Evolutionary conservation across 75 land plant genomes (phyloP).

Genomic region (Ceratopteris richardii): DNA sequence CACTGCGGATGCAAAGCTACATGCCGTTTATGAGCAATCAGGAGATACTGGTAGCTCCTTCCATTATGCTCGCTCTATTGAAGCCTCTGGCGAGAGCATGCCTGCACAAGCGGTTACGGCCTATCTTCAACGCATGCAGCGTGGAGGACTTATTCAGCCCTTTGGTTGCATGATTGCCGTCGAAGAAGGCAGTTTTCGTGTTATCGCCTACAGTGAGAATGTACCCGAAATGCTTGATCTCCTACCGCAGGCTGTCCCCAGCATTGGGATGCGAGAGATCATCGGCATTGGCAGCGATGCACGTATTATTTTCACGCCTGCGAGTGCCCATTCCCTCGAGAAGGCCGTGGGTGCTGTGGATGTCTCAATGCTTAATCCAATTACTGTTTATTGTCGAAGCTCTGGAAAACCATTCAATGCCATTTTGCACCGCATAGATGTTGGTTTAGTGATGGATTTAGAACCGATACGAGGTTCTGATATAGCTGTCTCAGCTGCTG

Average conservation of each 20-base stretch:
- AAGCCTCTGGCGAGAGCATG: slow-evolving; percentile 18
- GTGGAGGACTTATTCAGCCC: slow-evolving; percentile 75
- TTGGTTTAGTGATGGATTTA: slow-evolving; percentile 86
- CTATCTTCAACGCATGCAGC: slow-evolving; percentile 78
- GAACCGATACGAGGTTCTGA: slow-evolving; percentile 82
- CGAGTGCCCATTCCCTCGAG: slow-evolving; percentile 50
- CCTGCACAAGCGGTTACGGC: slow-evolving; percentile 56
- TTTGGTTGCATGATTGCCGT: slow-evolving; percentile 88
- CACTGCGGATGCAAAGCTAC: slow-evolving; percentile 73
- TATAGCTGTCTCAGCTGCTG: slow-evolving; percentile 63
- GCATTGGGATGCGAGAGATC: slow-evolving; percentile 25
- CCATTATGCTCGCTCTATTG: slow-evolving; percentile 54
- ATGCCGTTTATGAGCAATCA: slow-evolving; percentile 63
- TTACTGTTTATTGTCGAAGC: slow-evolving; percentile 57
- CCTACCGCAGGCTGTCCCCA: slow-evolving; percentile 70
- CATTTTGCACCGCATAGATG: slow-evolving; percentile 93
- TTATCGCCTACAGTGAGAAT: slow-evolving; percentile 82
- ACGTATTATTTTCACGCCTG: slow-evolving; percentile 41
- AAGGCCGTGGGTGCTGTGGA: slow-evolving; percentile 56
- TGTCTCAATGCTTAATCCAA: slow-evolving; percentile 69
- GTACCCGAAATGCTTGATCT: slow-evolving; percentile 83
- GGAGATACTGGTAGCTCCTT: slow-evolving; percentile 18
- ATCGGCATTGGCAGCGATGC: slow-evolving; percentile 69
- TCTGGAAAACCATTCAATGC: slow-evolving; percentile 91
- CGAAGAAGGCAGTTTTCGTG: slow-evolving; percentile 44